Evolutionary conservation across 2,329 filamentous ascomycete genomes (phyloP).

Genomic region (Cercospora sp.): DNA sequence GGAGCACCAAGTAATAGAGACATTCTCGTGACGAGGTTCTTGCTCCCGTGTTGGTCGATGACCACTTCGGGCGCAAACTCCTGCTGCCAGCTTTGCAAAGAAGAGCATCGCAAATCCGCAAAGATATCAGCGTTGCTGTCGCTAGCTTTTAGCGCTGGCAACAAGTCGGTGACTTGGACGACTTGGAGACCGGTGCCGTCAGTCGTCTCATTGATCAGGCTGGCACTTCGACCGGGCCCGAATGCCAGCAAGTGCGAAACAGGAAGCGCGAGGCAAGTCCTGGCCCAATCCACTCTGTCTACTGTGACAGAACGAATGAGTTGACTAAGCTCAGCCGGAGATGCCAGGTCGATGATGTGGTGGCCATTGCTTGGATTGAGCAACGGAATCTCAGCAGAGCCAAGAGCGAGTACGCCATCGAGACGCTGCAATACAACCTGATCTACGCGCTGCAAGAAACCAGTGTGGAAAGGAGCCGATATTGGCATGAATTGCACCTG

Average conservation of each 20-base stretch:
- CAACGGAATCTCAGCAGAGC: background rate
- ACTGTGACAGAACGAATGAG: background rate
- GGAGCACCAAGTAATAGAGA: background rate
- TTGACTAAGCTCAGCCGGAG: background rate
- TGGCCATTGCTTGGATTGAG: background rate
- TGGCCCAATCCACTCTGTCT: background rate
- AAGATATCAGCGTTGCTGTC: background rate
- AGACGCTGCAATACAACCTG: background rate
- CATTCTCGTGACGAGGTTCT: background rate
- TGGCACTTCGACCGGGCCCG: background rate
- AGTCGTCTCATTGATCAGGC: background rate
- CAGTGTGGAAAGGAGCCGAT: background rate
- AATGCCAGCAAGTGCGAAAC: background rate
- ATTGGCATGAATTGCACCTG: background rate
- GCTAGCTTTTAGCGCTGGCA: background rate
- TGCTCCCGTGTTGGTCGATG: background rate
- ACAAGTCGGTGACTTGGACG: background rate
- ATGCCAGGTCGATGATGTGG: background rate
- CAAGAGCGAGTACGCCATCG: background rate
- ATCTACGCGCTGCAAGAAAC: background rate
- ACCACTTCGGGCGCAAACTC: background rate
- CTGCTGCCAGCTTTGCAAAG: background rate
- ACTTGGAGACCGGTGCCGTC: background rate
- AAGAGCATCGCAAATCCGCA: background rate
- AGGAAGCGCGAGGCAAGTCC: background rate